A percentile compares a stretch with the other conserved stretches of the same genome.
Evolutionary conservation across 805 yeast genomes (phyloP).

Genomic region (Lachancea fermentati): DNA sequence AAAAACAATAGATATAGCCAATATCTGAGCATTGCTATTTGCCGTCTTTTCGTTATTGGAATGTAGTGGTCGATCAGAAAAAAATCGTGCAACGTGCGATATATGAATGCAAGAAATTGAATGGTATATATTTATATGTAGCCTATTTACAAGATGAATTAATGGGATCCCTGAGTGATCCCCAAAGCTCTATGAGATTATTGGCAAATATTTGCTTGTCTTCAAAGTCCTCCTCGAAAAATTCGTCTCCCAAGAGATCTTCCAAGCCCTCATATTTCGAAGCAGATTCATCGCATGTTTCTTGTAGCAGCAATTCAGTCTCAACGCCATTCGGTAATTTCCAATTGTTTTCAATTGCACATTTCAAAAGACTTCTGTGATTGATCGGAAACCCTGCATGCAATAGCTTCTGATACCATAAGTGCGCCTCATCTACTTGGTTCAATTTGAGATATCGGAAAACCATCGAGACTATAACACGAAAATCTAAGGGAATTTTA

Average conservation of each 20-base stretch:
- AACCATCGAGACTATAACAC: slow-evolving; percentile 24
- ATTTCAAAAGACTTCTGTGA: slow-evolving; percentile 18
- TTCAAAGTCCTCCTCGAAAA: slow-evolving; percentile 8
- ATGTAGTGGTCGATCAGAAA: not conserved
- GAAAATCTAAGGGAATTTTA: slow-evolving; percentile 21
- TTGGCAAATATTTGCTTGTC: slow-evolving; percentile 5
- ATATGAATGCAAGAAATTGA: too few relatives aligned
- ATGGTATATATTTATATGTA: too few relatives aligned
- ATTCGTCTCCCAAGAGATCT: slow-evolving; percentile 2
- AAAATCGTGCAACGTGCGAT: not conserved
- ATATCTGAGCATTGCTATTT: not conserved
- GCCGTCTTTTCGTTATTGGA: not conserved
- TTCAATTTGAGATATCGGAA: slow-evolving; percentile 14
- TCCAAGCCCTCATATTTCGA: slow-evolving; percentile 1
- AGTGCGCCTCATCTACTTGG: slow-evolving; percentile 19
- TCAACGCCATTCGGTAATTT: slow-evolving; percentile 20
- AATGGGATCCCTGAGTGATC: not conserved
- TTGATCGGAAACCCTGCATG: slow-evolving; percentile 20
- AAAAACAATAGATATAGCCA: not conserved
- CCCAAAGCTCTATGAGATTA: slow-evolving; percentile 6
- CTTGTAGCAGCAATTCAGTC: slow-evolving; percentile 11
- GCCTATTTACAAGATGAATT: not conserved
- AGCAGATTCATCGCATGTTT: slow-evolving; percentile 5
- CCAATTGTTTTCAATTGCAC: slow-evolving; percentile 21
- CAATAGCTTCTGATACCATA: slow-evolving; percentile 26